Conservation (phyloP, 805 yeast species). For the Wickerhamiella brachini region DNA sequence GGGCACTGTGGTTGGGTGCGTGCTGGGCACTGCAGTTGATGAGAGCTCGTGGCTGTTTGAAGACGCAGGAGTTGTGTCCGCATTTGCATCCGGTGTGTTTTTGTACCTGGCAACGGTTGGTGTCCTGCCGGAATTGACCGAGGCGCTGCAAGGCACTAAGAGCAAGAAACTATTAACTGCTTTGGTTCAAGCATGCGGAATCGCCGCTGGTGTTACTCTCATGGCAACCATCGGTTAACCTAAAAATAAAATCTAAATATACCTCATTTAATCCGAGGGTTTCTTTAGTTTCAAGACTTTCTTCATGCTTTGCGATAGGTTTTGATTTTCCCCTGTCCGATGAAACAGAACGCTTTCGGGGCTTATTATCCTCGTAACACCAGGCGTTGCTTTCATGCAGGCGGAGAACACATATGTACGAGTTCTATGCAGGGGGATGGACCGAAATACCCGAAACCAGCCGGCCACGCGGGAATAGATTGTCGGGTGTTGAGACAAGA, state of each 20-base stretch:
- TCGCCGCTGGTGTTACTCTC: constrained; percentile 40
- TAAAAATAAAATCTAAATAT: neutral
- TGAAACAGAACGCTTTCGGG: neutral
- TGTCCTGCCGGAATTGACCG: constrained; percentile 60
- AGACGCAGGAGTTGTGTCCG: constrained; percentile 32
- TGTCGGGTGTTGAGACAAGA: too few relatives aligned
- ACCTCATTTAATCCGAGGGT: neutral
- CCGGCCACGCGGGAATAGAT: neutral
- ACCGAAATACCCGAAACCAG: neutral
- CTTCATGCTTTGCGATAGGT: neutral
- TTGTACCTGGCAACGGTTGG: constrained; percentile 60
- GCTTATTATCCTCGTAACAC: neutral
- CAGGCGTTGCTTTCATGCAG: neutral
- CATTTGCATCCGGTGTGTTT: constrained; percentile 61
- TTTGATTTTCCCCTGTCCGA: neutral
- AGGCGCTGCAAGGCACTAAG: constrained; percentile 24
- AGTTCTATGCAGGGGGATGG: neutral
- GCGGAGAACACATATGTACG: neutral
- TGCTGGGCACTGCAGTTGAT: constrained; percentile 20
- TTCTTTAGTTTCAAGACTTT: too few relatives aligned
- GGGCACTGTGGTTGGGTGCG: constrained; percentile 55
- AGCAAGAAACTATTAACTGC: constrained; percentile 29
- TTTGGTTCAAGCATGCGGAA: constrained; percentile 34
- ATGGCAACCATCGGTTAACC: constrained; percentile 29
- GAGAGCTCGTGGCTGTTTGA: constrained; percentile 5